A percentile compares a stretch with the other conserved stretches of the same genome.
phyloP scores from a whole-genome alignment of 768 basidiomycete genomes.

The Saitozyma podzolica region DNA sequence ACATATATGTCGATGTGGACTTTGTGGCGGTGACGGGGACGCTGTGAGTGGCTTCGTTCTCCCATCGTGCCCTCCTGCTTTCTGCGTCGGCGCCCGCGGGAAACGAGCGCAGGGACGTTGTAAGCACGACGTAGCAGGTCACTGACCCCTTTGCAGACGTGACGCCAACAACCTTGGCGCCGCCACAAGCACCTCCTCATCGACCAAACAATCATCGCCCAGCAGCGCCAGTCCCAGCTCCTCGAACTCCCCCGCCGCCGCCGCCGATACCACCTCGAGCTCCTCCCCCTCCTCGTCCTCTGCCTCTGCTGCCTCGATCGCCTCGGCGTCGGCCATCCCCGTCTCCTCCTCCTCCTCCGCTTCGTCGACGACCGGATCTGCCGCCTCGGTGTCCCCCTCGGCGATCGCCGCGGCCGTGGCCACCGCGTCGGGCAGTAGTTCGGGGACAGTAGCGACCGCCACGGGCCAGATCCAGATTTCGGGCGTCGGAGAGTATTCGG shows the following conservation, averaged over 20 bases:
- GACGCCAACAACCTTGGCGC: not conserved
- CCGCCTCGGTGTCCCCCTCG: conserved; percentile 2
- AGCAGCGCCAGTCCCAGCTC: conserved; percentile 1
- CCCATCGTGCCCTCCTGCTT: not conserved
- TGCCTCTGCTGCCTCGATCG: not conserved
- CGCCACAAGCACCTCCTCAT: not conserved
- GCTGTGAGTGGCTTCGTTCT: conserved; percentile 23
- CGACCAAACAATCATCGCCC: not conserved
- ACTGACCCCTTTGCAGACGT: not conserved
- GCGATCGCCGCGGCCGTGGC: not conserved
- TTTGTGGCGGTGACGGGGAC: conserved; percentile 32
- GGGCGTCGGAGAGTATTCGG: conserved; percentile 59
- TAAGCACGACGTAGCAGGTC: no score
- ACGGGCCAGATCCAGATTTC: conserved; percentile 56
- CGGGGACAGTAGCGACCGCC: conserved; percentile 55
- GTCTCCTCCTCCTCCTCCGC: not conserved
- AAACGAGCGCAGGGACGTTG: no score
- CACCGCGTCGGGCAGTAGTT: not conserved
- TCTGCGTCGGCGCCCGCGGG: no score
- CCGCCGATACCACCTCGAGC: conserved; percentile 2
- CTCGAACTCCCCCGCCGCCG: conserved; percentile 1
- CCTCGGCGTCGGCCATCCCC: conserved; percentile 2
- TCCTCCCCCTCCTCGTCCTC: not conserved
- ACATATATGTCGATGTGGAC: conserved; percentile 39
- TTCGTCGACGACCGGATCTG: not conserved